These are phyloP conservation scores for Ogataea haglerorum DNA, from an alignment of 805 yeast genomes.

Conservation along the genomic window DNA sequence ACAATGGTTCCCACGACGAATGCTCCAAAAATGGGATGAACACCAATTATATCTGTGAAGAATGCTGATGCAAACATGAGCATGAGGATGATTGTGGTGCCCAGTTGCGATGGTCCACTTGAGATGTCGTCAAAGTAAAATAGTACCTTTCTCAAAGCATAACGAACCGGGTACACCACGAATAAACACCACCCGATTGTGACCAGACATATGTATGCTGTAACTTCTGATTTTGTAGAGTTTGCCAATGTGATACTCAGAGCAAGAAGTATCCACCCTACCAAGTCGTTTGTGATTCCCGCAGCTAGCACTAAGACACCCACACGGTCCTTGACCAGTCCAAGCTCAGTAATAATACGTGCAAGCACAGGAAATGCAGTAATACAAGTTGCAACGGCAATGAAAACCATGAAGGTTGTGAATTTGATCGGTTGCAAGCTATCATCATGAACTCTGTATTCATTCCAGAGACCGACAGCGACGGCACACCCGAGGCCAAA, in stretches of 20 bases:
- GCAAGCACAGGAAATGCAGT: conserved; percentile 86
- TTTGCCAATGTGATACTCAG: conserved; percentile 74
- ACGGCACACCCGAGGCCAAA: conserved; percentile 76
- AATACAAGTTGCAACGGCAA: conserved; percentile 79
- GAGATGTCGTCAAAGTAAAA: conserved; percentile 36
- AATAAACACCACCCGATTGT: conserved; percentile 68
- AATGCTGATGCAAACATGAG: conserved; percentile 66
- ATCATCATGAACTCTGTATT: conserved; percentile 40
- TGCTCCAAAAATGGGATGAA: conserved; percentile 84
- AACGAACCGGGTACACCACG: conserved; percentile 54
- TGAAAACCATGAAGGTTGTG: conserved; percentile 74
- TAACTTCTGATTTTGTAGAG: conserved; percentile 62
- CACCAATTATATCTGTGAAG: conserved; percentile 80
- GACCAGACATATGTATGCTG: conserved; percentile 64
- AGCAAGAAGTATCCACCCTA: conserved; percentile 81
- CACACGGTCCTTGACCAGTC: conserved; percentile 67
- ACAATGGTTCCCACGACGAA: conserved; percentile 72
- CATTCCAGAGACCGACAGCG: conserved; percentile 62
- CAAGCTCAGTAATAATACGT: conserved; percentile 69
- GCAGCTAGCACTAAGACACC: conserved; percentile 76
- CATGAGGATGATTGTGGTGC: conserved; percentile 52
- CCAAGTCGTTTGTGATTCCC: conserved; percentile 73
- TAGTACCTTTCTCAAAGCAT: conserved; percentile 43
- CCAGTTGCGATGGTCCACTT: conserved; percentile 61
- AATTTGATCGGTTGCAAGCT: conserved; percentile 44